Evolutionary conservation across 768 basidiomycete genomes (phyloP), one percentile per base, ranked within the genome.

Genomic region (Suillus sp.): DNA sequence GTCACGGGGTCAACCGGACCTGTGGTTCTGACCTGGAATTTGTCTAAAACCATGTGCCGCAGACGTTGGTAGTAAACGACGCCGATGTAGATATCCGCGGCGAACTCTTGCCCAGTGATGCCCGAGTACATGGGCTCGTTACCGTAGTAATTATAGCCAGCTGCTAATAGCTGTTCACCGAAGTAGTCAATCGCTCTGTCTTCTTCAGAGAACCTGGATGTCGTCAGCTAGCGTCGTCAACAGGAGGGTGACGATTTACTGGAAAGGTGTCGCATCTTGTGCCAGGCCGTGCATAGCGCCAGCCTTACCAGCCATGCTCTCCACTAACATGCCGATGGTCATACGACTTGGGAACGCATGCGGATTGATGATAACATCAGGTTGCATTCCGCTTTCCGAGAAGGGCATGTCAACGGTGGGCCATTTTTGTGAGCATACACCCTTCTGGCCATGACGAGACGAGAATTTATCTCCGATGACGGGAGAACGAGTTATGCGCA

Each of bases 101-200:
- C 90, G 76, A 99, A 99, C 78, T 99, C 97, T 77, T 99, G 86
- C 18, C 97, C 97, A 8, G 97, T 99, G 74, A 99, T 97, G 27
- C 97, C 97, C 62, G 96, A 98, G 77, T 99, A 99, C 97, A 99
- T 99, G 6, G 97, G 96, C 75, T 99, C 97, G 78, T 97, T 98
- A 16, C 97, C 97, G 73, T 96, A 93, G 77, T 98, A 99, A 77
- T 98, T 99, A 82, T 98, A 99, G 9, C 97, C 97, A 16, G 97
- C 88, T 25, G 92, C 91, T 47, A 88, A 79, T 22, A 99, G 87
- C 73, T 99, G 97, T 68, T 97, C 86, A 45, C 97, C 97, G 69
- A 99, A 99, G 80, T 98, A 98, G 67, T 96, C 91, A 59, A 97
- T 87, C 0, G 97, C 97, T n/a, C 92, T 95, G 73, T 99, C 95